Percentiles rank a stretch among this genome's conserved stretches.
Evolutionary conservation across 106 monocot genomes (phyloP).

Genomic region (Cymbidium sinense): DNA sequence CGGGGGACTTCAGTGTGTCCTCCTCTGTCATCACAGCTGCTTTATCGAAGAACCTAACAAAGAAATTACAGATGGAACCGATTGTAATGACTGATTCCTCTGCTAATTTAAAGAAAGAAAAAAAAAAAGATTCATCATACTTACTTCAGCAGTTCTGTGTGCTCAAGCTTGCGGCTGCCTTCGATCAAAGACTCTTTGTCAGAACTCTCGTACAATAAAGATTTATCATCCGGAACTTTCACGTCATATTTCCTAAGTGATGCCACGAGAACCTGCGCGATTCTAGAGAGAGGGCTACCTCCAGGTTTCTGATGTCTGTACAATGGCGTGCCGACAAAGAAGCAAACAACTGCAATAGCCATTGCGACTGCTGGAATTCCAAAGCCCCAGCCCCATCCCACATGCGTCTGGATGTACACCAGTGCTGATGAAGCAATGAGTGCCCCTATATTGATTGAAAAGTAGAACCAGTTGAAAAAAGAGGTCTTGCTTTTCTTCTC

Average conservation of each 20-base stretch:
- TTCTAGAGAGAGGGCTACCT: slow-evolving; percentile 36
- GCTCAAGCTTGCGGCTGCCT: slow-evolving; percentile 48
- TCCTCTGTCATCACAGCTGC: slow-evolving; percentile 28
- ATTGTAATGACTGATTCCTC: neutral
- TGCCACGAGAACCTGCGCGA: slow-evolving; percentile 48
- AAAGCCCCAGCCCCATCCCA: slow-evolving; percentile 53
- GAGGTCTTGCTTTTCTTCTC: slow-evolving; percentile 50
- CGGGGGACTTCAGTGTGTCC: slow-evolving; percentile 11
- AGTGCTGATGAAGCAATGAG: slow-evolving; percentile 37
- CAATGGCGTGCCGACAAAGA: slow-evolving; percentile 37
- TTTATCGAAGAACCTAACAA: slow-evolving; percentile 31
- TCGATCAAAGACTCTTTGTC: slow-evolving; percentile 43
- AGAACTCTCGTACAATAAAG: slow-evolving; percentile 24
- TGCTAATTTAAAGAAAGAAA: neutral
- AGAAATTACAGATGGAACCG: neutral
- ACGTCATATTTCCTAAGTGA: slow-evolving; percentile 26
- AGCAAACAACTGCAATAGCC: slow-evolving; percentile 41
- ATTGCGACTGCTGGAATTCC: slow-evolving; percentile 45
- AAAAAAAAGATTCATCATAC: neutral
- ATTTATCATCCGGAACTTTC: slow-evolving; percentile 24
- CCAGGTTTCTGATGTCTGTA: slow-evolving; percentile 48
- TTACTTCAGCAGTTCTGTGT: slow-evolving; percentile 34
- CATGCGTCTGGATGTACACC: too few species aligned
- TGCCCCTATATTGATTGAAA: slow-evolving; percentile 45
- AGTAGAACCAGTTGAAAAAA: slow-evolving; percentile 61